Evolutionary conservation across 169 alveolate species (phyloP), one percentile per base, ranked within the genome.

Genomic region (Eimeria acervulina): DNA sequence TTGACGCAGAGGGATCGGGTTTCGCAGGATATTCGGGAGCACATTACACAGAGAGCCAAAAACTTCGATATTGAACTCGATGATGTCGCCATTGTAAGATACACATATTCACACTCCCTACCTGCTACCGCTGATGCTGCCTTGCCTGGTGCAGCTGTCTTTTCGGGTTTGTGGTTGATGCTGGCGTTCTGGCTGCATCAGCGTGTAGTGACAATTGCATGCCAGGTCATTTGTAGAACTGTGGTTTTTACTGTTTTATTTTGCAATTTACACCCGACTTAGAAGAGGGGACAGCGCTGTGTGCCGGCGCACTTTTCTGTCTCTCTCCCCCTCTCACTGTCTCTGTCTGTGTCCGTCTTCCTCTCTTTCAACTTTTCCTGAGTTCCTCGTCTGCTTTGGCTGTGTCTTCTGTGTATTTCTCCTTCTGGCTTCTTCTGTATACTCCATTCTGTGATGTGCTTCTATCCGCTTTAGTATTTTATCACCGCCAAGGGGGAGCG

Each of bases 1-100:
- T 98, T 99, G 91, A 98, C 99, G 31, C 99, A 99, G 97, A 97
- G 99, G 97, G 99, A 99, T 95, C 97, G 98, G 95, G 99, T 99
- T 51, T 98, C 99, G 52, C 97, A 98, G 89, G 99, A 98, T 83
- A 99, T 99, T 66, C 97, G 99, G 93, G 97, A 97, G 81, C 98
- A 99, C 55, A 98, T 99, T 26, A 98, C 99, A 72, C 98, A 98
- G 52, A 97, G 99, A 92, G 99, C 99, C 61, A 97, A 96, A 91
- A 99, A 98, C 76, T 99, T 99, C 98, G 99, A 98, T 93, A 99
- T 99, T 84, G 96, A 98, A 47, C 97, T 99, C 87, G 99, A 99
- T 95, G 99, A 99, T 97, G 99, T 99, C 83, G 99, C 99, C 66
- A 99, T 99, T 74, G 96, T 95, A 61, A 72, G 97, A 8, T 4